Evolutionary conservation across 2,329 filamentous ascomycete species (phyloP).

Genomic region (Nemania sp.): DNA sequence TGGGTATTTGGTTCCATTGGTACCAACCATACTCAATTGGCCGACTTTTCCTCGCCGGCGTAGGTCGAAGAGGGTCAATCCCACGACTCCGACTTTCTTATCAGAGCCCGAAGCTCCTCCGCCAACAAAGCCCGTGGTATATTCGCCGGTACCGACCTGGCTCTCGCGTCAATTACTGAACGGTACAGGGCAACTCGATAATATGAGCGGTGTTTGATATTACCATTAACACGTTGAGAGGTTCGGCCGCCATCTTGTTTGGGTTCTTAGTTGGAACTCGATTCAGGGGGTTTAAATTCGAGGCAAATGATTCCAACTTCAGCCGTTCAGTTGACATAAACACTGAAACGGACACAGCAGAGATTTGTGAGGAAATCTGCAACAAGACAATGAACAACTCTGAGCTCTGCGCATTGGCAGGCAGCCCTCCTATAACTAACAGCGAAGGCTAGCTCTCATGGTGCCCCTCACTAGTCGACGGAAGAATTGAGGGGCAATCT

Average conservation of each 20-base stretch:
- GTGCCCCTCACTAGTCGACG: constrained; percentile 34
- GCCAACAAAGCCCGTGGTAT: constrained; percentile 93
- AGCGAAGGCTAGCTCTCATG: constrained; percentile 21
- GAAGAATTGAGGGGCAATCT: constrained; percentile 46
- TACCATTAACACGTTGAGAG: constrained; percentile 72
- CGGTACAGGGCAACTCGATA: background rate
- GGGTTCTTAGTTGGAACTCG: background rate
- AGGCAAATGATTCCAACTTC: background rate
- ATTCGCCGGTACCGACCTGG: constrained; percentile 89
- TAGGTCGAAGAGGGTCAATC: constrained; percentile 86
- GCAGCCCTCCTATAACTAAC: constrained; percentile 14
- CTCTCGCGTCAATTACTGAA: constrained; percentile 24
- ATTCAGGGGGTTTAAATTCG: background rate
- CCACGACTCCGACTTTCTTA: constrained; percentile 95
- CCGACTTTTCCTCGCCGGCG: constrained; percentile 86
- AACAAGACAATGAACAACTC: background rate
- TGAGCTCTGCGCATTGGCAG: constrained; percentile 4
- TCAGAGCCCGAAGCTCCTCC: constrained; percentile 82
- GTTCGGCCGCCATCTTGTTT: constrained; percentile 34
- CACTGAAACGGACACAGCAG: background rate
- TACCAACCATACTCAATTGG: constrained; percentile 85
- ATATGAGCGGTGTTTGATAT: constrained; percentile 30
- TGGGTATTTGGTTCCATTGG: constrained; percentile 86
- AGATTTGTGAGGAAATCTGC: background rate
- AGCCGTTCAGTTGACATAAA: background rate